Conservation (phyloP, 1,284 basidiomycete species). For the Mycosarcoma maydis region DNA sequence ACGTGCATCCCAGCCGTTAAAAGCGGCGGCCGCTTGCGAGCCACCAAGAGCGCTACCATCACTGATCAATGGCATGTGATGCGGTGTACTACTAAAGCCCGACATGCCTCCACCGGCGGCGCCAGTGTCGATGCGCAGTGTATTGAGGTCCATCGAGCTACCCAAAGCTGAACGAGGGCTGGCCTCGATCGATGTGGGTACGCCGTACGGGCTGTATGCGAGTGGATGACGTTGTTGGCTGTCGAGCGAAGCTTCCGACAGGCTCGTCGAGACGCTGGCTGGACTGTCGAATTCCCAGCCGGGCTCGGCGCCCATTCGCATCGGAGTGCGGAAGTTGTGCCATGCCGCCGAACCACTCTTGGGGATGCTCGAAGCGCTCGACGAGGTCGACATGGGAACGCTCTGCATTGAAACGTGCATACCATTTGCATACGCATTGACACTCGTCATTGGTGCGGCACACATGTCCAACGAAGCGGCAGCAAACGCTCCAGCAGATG, state of each 20-base stretch:
- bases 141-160: conserved; percentile 30
- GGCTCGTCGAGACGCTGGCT: conserved; percentile 31
- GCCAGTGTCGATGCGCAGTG: conserved; percentile 32
- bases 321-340: conserved; percentile 26
- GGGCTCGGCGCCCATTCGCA: conserved; percentile 6
- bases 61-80: conserved; percentile 4
- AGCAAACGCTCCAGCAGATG: background rate
- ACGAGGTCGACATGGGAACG: conserved; percentile 6
- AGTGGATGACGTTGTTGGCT: conserved; percentile 20
- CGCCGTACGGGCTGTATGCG: conserved; percentile 31
- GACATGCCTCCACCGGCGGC: conserved; percentile 11
- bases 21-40: background rate
- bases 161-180: conserved; percentile 32
- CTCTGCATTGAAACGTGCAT: conserved; percentile 28
- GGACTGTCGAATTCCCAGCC: conserved; percentile 45
- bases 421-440: conserved; percentile 14
- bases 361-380: conserved; percentile 8
- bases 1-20: conserved; percentile 13
- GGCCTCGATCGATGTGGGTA: conserved; percentile 27
- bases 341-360: conserved; percentile 13
- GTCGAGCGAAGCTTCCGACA: conserved; percentile 39
- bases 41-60: conserved; percentile 5
- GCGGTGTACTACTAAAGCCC: background rate
- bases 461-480: conserved; percentile 5
- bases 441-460: background rate